Evolutionary conservation across 345 rosid genomes (phyloP).

Genomic region (Brassica cretica): DNA sequence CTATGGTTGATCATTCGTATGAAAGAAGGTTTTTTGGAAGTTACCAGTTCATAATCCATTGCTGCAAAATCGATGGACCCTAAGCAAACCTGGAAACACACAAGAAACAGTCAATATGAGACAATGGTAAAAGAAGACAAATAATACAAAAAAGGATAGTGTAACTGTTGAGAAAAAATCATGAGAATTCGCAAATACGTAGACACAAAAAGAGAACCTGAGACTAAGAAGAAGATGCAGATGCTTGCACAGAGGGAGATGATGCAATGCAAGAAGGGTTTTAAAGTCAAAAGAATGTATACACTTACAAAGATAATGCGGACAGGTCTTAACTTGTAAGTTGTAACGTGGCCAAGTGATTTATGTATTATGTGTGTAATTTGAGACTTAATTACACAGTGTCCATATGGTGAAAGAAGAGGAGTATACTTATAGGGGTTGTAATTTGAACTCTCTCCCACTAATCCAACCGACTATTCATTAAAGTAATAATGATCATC

Average conservation of each 20-base stretch:
- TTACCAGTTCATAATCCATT: constrained; percentile 42
- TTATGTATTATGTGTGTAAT: constrained; percentile 11
- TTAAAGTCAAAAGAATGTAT: constrained; percentile 33
- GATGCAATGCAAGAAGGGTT: constrained; percentile 2
- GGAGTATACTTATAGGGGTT: constrained; percentile 3
- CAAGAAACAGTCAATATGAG: constrained; percentile 34
- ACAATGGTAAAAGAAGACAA: constrained; percentile 24
- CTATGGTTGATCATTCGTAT: not conserved
- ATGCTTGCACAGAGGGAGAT: constrained; percentile 1
- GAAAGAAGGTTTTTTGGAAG: constrained; percentile 8
- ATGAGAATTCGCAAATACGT: constrained; percentile 9
- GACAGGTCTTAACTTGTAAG: constrained; percentile 14
- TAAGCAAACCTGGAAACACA: constrained; percentile 33
- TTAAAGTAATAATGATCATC: constrained; percentile 24
- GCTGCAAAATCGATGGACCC: constrained; percentile 35
- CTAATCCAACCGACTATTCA: constrained; percentile 35
- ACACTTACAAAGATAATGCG: constrained; percentile 29
- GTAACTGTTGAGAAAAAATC: constrained; percentile 10
- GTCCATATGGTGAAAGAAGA: constrained; percentile 33
- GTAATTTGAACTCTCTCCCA: constrained; percentile 31
- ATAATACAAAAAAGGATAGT: constrained; percentile 17
- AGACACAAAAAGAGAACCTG: constrained; percentile 29
- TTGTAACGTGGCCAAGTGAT: constrained; percentile 42
- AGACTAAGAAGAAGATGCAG: constrained; percentile 7
- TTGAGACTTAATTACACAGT: constrained; percentile 28